Evolutionary conservation across 768 basidiomycete genomes (phyloP), one percentile per base, ranked within the genome.

Genomic region (Arthromyces matolae): DNA sequence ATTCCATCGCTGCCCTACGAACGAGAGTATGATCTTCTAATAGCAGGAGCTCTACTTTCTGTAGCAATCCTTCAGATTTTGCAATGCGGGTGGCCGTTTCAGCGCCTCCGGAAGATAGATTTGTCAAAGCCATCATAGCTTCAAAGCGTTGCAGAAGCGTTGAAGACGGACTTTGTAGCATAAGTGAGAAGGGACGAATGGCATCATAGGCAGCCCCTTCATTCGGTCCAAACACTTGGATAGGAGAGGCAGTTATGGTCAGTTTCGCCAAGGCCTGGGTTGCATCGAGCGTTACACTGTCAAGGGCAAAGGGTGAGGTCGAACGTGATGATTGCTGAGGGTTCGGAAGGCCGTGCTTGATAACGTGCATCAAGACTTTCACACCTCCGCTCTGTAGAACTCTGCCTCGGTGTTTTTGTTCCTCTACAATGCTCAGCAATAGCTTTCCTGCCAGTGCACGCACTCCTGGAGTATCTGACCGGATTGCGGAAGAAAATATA

Each of bases 111-210:
- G 93, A 93, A 0, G 95, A 84, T 34, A 98, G 69, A 63, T 99
- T 99, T 7, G 96, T 99, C 43, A 99, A 74, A 1, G 93, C 94
- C 95, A 98, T 97, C 57, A 94, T 73, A 3, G 84, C 83, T 65
- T 99, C 96, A 59, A 99, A 99, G 32, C 79, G 78, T 60, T 96
- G 92, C 5, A 98, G 71, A 27, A 88, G 77, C 37, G 69, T 83
- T 8, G 90, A 79, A 0, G 80, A 75, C 1, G 80, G 67, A 59
- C 87, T 82, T 32, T 80, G 77, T 28, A 98, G 72, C 46, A 96
- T 70, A 23, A 81, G 61, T 8, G 86, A 79, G 41, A 98, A 72
- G 0, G 93, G 93, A 2, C 84, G 78, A 47, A 96, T 81, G n/a
- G 83, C 83, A 61, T 97, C 91, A 59, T 85, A 80, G 25, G 87